A percentile compares a stretch with the other conserved stretches of the same genome.
phyloP scores from a whole-genome alignment of 2,329 filamentous ascomycete species.

The Colletotrichum cuscutae region DNA sequence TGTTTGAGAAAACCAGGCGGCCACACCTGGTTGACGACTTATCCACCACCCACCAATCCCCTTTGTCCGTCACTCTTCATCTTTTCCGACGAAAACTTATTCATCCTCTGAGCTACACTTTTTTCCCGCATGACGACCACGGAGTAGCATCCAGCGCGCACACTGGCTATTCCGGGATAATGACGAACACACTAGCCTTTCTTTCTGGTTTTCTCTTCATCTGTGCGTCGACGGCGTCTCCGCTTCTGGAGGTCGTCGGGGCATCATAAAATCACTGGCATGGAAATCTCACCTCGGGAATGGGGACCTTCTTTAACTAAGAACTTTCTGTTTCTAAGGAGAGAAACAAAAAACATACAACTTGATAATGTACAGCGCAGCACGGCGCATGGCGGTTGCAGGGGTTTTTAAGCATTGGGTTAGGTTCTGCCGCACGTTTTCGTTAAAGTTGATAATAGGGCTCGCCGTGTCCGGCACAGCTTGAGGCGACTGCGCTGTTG shows the following conservation, averaged over 20 bases:
- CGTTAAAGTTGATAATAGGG: constrained; percentile 36
- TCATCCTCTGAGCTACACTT: constrained; percentile 32
- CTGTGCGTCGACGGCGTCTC: constrained; percentile 24
- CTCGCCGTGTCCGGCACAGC: constrained; percentile 26
- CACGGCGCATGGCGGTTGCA: constrained; percentile 50
- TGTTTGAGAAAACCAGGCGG: constrained; percentile 25
- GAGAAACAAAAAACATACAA: constrained; percentile 37
- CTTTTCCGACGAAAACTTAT: constrained; percentile 19
- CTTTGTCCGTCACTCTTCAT: constrained; percentile 30
- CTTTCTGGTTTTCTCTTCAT: constrained; percentile 44
- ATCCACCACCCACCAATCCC: constrained; percentile 10
- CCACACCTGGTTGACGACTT: constrained; percentile 25
- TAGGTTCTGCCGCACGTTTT: constrained; percentile 39
- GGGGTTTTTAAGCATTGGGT: constrained; percentile 51
- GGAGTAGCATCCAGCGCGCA: constrained; percentile 30
- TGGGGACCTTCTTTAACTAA: constrained; percentile 27
- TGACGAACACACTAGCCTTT: constrained; percentile 34
- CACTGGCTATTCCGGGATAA: constrained; percentile 34
- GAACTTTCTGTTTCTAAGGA: constrained; percentile 27
- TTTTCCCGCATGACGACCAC: constrained; percentile 33
- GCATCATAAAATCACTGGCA: constrained; percentile 36
- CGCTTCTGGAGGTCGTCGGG: constrained; percentile 21
- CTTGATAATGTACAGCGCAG: constrained; percentile 50
- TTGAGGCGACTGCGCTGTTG: constrained; percentile 30
- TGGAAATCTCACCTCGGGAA: constrained; percentile 36